phyloP scores from a whole-genome alignment of 148 eudicot genomes.

The Camellia japonica region DNA sequence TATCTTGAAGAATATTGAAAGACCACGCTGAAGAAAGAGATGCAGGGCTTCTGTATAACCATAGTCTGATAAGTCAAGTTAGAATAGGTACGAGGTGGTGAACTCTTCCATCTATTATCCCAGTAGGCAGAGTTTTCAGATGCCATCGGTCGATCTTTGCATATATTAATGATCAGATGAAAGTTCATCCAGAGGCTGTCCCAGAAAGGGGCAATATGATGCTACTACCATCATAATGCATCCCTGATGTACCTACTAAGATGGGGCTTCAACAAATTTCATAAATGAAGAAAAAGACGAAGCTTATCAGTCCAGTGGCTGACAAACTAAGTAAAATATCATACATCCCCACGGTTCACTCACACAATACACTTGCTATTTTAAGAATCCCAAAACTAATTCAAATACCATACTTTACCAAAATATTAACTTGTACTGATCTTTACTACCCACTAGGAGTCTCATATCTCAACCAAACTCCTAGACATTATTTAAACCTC shows the following conservation, averaged over 20 bases:
- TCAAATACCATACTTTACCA: no score
- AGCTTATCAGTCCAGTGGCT: not conserved
- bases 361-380: not conserved
- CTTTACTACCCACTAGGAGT: not conserved
- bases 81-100: not conserved
- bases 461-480: not conserved
- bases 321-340: not conserved
- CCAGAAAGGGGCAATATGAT: not conserved
- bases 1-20: slow-evolving; percentile 18
- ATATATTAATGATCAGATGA: not conserved
- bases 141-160: not conserved
- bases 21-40: slow-evolving; percentile 19
- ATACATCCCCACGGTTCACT: not conserved
- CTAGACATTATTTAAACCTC: not conserved
- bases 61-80: slow-evolving; percentile 2
- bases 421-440: not conserved
- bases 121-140: not conserved
- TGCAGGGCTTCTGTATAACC: not conserved
- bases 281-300: not conserved
- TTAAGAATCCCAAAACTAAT: not conserved
- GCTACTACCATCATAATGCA: not conserved
- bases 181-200: not conserved
- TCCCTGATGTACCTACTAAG: not conserved
- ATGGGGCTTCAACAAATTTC: not conserved
- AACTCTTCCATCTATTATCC: slow-evolving; percentile 1